Conservation (phyloP, 129 eudicot species). For the Deinandra increscens region DNA sequence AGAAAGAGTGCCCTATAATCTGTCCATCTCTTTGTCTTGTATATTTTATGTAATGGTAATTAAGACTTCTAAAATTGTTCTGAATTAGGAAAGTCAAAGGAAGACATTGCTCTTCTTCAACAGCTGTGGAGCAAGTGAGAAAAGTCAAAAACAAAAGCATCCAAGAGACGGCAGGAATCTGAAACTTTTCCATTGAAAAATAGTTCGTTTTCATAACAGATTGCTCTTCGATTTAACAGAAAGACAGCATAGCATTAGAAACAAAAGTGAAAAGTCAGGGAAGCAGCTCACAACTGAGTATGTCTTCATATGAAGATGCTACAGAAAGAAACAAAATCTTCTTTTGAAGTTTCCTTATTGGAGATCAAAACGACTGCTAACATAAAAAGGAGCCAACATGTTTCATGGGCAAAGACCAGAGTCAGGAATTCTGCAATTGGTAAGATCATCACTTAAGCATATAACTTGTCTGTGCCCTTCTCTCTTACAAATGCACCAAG, state of each 20-base stretch:
- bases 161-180: slow-evolving; percentile 9
- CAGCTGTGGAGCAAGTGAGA: slow-evolving; percentile 28
- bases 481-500: background rate
- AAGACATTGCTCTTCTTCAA: slow-evolving; percentile 24
- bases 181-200: slow-evolving; percentile 46
- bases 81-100: slow-evolving; percentile 30
- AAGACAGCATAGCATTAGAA: too few species aligned
- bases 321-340: background rate
- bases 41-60: slow-evolving; percentile 15
- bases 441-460: slow-evolving; percentile 33
- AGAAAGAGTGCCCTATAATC: slow-evolving; percentile 11
- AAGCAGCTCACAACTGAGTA: background rate
- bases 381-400: background rate
- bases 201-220: slow-evolving; percentile 54
- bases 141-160: slow-evolving; percentile 21
- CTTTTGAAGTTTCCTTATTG: slow-evolving; percentile 9
- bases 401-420: slow-evolving; percentile 17
- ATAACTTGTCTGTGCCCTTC: slow-evolving; percentile 5
- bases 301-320: slow-evolving; percentile 16
- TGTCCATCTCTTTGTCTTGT: slow-evolving; percentile 22
- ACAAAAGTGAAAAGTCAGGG: slow-evolving; percentile 1
- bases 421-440: slow-evolving; percentile 14
- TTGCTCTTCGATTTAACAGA: slow-evolving; percentile 6
- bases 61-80: slow-evolving; percentile 20
- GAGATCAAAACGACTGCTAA: slow-evolving; percentile 10